These are phyloP conservation scores for Penicillium paxilli DNA, from an alignment of 495 filamentous ascomycete species.

Conservation along the genomic window DNA sequence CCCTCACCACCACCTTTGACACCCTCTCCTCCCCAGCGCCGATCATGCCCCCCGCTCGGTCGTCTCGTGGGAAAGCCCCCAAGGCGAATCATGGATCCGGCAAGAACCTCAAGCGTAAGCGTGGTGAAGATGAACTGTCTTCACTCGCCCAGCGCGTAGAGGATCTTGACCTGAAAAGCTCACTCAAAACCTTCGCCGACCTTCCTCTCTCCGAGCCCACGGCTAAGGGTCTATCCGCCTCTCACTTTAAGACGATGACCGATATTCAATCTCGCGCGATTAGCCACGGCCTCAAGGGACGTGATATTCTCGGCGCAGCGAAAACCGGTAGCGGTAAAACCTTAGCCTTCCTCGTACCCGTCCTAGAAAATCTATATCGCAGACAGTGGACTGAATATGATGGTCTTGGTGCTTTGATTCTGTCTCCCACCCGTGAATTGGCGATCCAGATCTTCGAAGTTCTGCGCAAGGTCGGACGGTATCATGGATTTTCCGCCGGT, in stretches of 20 bases:
- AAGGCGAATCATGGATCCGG: constrained; percentile 26
- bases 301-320: constrained; percentile 90
- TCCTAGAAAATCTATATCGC: constrained; percentile 93
- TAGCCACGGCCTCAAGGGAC: constrained; percentile 78
- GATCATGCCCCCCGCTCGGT: constrained; percentile 33
- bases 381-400: constrained; percentile 87
- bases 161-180: constrained; percentile 51
- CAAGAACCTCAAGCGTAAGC: constrained; percentile 63
- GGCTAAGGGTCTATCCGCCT: constrained; percentile 72
- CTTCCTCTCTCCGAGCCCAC: constrained; percentile 89
- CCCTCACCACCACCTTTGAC: too few relatives aligned
- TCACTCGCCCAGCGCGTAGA: constrained; percentile 48
- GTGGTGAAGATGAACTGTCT: constrained; percentile 45
- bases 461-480: constrained; percentile 81
- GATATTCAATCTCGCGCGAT: constrained; percentile 90
- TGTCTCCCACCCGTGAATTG: constrained; percentile 92
- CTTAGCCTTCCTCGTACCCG: constrained; percentile 85
- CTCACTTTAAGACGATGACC: constrained; percentile 86
- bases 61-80: constrained; percentile 23
- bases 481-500: constrained; percentile 90
- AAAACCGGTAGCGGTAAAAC: constrained; percentile 98
- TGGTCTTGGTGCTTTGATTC: constrained; percentile 87
- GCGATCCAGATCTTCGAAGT: constrained; percentile 98
- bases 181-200: constrained; percentile 62
- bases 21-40: neutral